phyloP scores from a whole-genome alignment of 73 alveolate species.

The Paramecium biaurelia region DNA sequence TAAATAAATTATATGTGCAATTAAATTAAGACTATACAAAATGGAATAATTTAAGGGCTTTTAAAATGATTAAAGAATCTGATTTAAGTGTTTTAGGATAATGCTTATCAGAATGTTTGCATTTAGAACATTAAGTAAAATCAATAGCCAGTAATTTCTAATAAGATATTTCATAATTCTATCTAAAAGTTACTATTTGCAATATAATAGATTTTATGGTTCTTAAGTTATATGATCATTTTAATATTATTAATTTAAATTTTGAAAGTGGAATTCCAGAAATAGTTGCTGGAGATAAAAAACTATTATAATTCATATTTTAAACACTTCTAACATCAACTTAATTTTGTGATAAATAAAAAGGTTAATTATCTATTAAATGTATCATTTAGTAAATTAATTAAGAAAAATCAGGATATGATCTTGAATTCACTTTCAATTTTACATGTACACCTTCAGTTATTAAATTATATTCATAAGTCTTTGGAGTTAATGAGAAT shows the following conservation, averaged over 20 bases:
- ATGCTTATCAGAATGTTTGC: neutral
- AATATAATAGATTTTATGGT: neutral
- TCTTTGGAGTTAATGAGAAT: neutral
- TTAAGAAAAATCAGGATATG: neutral
- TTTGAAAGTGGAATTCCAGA: slow-evolving; percentile 23
- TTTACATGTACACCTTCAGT: slow-evolving; percentile 16
- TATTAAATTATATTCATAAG: neutral
- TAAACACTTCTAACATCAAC: neutral
- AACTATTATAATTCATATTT: neutral
- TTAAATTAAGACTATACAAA: slow-evolving; percentile 6
- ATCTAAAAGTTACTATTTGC: neutral
- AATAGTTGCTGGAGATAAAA: neutral
- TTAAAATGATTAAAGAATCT: slow-evolving; percentile 5
- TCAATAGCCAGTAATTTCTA: neutral
- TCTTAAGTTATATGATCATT: neutral
- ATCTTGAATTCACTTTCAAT: neutral
- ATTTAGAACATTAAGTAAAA: neutral
- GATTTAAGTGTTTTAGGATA: slow-evolving; percentile 27
- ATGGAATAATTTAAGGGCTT: slow-evolving; percentile 47
- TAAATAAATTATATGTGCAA: neutral
- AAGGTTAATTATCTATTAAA: neutral
- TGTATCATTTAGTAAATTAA: neutral
- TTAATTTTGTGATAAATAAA: slow-evolving; percentile 7
- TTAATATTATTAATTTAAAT: neutral
- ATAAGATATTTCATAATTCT: neutral